Evolutionary conservation across 148 eudicot genomes (phyloP), one percentile per base, ranked within the genome.

Genomic region (Rhododendron kiyosumense): DNA sequence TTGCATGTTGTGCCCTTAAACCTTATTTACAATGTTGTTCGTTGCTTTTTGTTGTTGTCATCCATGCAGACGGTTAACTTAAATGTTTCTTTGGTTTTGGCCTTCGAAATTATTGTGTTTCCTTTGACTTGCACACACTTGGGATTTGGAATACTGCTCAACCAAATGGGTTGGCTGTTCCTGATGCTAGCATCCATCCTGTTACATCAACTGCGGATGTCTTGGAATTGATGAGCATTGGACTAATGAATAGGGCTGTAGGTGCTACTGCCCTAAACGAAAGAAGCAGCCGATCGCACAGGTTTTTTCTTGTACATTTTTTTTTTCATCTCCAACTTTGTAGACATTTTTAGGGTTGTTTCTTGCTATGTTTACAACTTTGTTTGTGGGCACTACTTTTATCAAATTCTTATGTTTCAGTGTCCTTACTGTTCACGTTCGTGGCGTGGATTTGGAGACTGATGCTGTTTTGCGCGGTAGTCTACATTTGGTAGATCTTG

Each of bases 261-360:
- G 96, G 99, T 83, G 98, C 99, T 75, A 97, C 99, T 69, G 99
- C 99, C 30, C 84, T 93, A 61, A 97, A 97, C 81, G 98, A 97
- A 93, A 94, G 99, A 86, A 97, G 99, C 89, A 97, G 99, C 85
- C 90, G 99, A 88, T 97, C 99, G 59, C 99, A 97, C 88, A 97
- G 99, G 99, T 97, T 85, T 59, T 86, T 34, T 12, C 45, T 22
- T 36, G 73, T 85, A 85, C 32, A 2, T 22, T 63, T 24, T 63
- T 73, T 73, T 69, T 85, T 69, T 84, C 46, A 65, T 67, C 73
- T 24, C 63, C 61, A 28, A 71, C 46, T 79, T 38, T 49, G 48
- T 30, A 51, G 13, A 80, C 30, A 4, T 7, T 45, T 78, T 78
- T 46, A 4, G 26, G 30, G 26, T 65, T 49, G 18, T 81, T 54